A percentile compares a stretch with the other conserved stretches of the same genome.
Evolutionary conservation across 179 eudicot genomes (phyloP).

Genomic region (Vitellaria paradoxa): DNA sequence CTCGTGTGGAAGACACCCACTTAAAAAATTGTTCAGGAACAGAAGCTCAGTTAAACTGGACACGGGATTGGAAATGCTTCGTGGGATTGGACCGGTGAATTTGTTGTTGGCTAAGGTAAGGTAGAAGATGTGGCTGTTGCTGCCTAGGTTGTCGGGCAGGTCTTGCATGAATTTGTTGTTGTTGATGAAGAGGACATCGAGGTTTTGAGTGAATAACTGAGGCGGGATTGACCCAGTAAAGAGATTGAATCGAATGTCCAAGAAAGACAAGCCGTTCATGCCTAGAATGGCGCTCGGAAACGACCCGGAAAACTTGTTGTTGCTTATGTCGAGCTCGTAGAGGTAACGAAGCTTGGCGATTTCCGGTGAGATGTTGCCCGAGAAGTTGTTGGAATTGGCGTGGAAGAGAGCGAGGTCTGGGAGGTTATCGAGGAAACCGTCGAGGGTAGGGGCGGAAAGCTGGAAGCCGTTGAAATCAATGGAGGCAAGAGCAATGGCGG

Average conservation of each 20-base stretch:
- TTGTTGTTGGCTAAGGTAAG: conserved; percentile 77
- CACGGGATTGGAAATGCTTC: conserved; percentile 34
- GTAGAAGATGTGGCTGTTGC: conserved; percentile 29
- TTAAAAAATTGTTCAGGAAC: conserved; percentile 54
- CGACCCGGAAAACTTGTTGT: conserved; percentile 64
- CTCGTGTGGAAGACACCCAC: conserved; percentile 71
- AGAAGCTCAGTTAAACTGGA: conserved; percentile 46
- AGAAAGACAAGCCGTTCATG: conserved; percentile 44
- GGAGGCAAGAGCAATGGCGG: conserved; percentile 60
- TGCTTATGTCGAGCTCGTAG: conserved; percentile 10
- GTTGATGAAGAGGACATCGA: conserved; percentile 61
- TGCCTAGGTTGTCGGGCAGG: conserved; percentile 43
- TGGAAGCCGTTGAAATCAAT: conserved; percentile 85
- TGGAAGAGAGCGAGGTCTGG: conserved; percentile 39
- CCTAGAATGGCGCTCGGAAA: conserved; percentile 60
- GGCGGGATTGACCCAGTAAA: conserved; percentile 77
- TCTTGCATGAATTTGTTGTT: conserved; percentile 56
- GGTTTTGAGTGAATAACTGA: conserved; percentile 33
- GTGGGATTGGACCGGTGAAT: conserved; percentile 62
- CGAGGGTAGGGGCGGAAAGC: conserved; percentile 51
- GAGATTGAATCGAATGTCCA: conserved; percentile 70
- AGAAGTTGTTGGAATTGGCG: too few species aligned
- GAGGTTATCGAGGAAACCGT: conserved; percentile 66
- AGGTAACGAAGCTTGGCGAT: too few species aligned
- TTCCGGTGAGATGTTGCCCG: too few species aligned